Evolutionary conservation across 1,284 basidiomycete species (phyloP).

Genomic region (Meripilus lineatus): DNA sequence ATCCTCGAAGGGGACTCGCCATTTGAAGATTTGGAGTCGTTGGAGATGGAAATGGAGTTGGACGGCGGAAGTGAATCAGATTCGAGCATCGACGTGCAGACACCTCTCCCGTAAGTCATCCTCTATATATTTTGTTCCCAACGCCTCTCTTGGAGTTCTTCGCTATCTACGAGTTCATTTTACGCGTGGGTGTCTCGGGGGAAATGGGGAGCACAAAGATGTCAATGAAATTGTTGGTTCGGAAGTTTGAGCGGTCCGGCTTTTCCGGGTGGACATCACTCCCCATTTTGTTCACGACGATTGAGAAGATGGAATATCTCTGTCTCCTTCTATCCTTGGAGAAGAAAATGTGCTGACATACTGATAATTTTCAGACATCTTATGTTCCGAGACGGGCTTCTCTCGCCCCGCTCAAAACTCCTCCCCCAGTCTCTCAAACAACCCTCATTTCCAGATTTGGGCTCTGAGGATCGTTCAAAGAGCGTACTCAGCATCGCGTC

Average conservation of each 20-base stretch:
- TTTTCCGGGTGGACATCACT: too few relatives aligned
- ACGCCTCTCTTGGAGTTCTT: background rate
- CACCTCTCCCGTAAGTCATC: conserved; percentile 65
- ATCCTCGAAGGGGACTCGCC: background rate
- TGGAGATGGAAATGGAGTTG: conserved; percentile 18
- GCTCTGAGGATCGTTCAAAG: conserved; percentile 14
- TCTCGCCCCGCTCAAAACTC: conserved; percentile 70
- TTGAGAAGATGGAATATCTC: too few relatives aligned
- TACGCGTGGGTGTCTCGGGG: too few relatives aligned
- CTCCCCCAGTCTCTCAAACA: conserved; percentile 26
- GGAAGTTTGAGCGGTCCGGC: too few relatives aligned
- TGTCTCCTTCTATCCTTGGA: too few relatives aligned
- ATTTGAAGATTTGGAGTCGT: conserved; percentile 1
- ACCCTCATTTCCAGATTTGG: conserved; percentile 10
- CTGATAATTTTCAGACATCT: conserved; percentile 45
- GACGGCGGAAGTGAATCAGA: conserved; percentile 46
- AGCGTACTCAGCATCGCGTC: conserved; percentile 23
- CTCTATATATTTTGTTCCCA: background rate
- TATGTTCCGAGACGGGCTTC: conserved; percentile 67
- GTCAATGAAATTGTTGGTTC: too few relatives aligned
- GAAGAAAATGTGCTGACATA: background rate
- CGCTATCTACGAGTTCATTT: background rate
- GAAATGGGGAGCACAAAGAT: too few relatives aligned
- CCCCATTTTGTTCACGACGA: too few relatives aligned
- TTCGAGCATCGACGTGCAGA: conserved; percentile 73